A percentile compares a stretch with the other conserved stretches of the same genome.
Evolutionary conservation across 768 basidiomycete genomes (phyloP).

Genomic region (Candolleomyces eurysporus): DNA sequence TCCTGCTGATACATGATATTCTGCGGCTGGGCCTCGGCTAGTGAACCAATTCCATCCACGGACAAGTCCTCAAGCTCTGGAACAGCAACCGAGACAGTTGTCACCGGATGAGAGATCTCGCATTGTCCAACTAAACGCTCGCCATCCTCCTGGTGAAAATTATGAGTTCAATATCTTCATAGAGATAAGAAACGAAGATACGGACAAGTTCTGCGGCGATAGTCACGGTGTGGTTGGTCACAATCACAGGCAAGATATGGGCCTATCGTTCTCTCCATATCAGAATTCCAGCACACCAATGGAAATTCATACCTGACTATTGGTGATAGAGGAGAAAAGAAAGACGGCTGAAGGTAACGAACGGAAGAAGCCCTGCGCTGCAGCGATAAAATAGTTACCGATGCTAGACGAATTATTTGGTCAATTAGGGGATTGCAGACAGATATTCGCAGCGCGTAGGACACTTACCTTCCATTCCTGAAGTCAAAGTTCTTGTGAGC

Average conservation of each 20-base stretch:
- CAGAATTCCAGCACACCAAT: not conserved
- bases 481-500: slow-evolving; percentile 96
- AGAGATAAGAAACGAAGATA: slow-evolving; percentile 16
- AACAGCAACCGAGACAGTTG: slow-evolving; percentile 25
- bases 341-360: slow-evolving; percentile 94
- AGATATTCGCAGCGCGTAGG: not conserved
- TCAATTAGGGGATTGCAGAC: not conserved
- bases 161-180: not conserved
- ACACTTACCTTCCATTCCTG: slow-evolving; percentile 72
- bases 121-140: slow-evolving; percentile 85
- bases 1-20: slow-evolving; percentile 67
- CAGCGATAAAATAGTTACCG: slow-evolving; percentile 90
- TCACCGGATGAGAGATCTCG: slow-evolving; percentile 81
- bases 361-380: slow-evolving; percentile 86
- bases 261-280: slow-evolving; percentile 36
- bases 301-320: slow-evolving; percentile 50
- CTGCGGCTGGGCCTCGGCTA: slow-evolving; percentile 23
- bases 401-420: slow-evolving; percentile 43
- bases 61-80: not conserved
- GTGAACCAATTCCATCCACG: not conserved
- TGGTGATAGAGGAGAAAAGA: slow-evolving; percentile 88
- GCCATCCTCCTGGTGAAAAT: slow-evolving; percentile 61
- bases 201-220: slow-evolving; percentile 85
- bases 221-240: slow-evolving; percentile 94
- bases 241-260: slow-evolving; percentile 84